Percentiles rank a stretch among this genome's conserved stretches.
Conservation (phyloP, 495 filamentous ascomycete genomes). For the Tuber brumale region DNA sequence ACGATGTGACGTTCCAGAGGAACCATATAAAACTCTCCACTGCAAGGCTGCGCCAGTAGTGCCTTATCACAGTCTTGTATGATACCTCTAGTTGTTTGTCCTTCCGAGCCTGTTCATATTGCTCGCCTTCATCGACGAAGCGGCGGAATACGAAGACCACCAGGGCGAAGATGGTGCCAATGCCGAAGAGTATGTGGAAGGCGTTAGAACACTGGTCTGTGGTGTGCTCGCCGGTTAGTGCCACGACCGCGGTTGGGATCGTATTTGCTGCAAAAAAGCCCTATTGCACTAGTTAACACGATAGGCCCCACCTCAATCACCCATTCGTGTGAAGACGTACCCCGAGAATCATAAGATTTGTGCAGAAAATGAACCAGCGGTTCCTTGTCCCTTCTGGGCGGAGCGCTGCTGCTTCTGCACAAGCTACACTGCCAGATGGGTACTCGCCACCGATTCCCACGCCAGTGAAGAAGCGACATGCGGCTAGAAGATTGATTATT, state of each 20-base stretch:
- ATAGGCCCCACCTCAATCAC: neutral
- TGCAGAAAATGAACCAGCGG: slow-evolving; percentile 88
- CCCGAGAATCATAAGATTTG: slow-evolving; percentile 68
- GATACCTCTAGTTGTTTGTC: slow-evolving; percentile 49
- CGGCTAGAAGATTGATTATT: slow-evolving; percentile 4
- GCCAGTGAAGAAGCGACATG: slow-evolving; percentile 45
- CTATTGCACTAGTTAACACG: slow-evolving; percentile 34
- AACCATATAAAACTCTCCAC: slow-evolving; percentile 83
- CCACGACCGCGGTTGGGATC: slow-evolving; percentile 52
- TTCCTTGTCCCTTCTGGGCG: slow-evolving; percentile 73
- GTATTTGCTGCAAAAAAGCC: slow-evolving; percentile 40
- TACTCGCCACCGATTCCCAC: slow-evolving; percentile 71
- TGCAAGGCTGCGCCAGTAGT: slow-evolving; percentile 58
- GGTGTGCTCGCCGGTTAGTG: slow-evolving; percentile 63
- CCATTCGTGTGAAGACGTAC: slow-evolving; percentile 5
- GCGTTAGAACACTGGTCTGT: slow-evolving; percentile 67
- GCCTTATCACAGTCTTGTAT: slow-evolving; percentile 50
- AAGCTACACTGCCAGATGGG: slow-evolving; percentile 78
- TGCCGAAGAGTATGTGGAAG: slow-evolving; percentile 51
- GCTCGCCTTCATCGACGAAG: slow-evolving; percentile 74
- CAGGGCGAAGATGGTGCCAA: slow-evolving; percentile 73
- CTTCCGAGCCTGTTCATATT: slow-evolving; percentile 59
- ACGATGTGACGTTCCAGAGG: slow-evolving; percentile 62
- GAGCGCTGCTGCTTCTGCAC: slow-evolving; percentile 76
- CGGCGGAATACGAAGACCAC: slow-evolving; percentile 67